Base-by-base conservation (phyloP, 1,139 yeast genomes). In the Pichia sp. region DNA sequence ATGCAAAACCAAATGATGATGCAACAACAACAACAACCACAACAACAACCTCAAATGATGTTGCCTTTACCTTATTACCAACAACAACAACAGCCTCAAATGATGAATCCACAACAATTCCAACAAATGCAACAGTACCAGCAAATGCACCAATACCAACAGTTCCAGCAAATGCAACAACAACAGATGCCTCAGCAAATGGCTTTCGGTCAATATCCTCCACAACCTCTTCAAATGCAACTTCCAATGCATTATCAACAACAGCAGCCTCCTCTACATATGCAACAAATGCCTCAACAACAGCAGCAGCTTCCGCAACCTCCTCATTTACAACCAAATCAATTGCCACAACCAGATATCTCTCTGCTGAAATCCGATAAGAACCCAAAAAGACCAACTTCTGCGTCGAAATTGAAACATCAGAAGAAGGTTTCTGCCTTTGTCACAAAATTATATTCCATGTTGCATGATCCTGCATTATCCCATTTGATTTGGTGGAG, bases 401-500 rank as follows among this genome's bases (percentile, higher is more conserved):
- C 44, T 8, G 34, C 24, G 28, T 31, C 21, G 9, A 36, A 36
- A 42, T 9, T 18, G 6, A 50, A 50, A 33, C 42, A 46, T 8
- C 51, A 42, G 7, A 52, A 48, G 27, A 80, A 79, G 58, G 79
- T 78, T 54, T 78, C 81, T 48, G 86, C 85, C 1, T 82, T 82
- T 64, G 85, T 82, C 9, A 79, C 79, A 55, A 82, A 82, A 62
- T 66, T 82, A 20, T 81, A 76, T 59, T 69, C 76, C 43, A 81
- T 81, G 86, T 67, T 81, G 27, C 68, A 69, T 40, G 85, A 81
- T 55, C 73, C 77, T n/a, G 66, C 63, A 33, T 62, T 81, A 30
- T 62, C 62, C 1, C 77, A 77, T 49, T 67, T 82, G 48, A 88
- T 91, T 44, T 82, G 91, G 79, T 91, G 98, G 98, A 77, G 87